Evolutionary conservation across 2,329 filamentous ascomycete species (phyloP).

Genomic region (Fusarium concolor): DNA sequence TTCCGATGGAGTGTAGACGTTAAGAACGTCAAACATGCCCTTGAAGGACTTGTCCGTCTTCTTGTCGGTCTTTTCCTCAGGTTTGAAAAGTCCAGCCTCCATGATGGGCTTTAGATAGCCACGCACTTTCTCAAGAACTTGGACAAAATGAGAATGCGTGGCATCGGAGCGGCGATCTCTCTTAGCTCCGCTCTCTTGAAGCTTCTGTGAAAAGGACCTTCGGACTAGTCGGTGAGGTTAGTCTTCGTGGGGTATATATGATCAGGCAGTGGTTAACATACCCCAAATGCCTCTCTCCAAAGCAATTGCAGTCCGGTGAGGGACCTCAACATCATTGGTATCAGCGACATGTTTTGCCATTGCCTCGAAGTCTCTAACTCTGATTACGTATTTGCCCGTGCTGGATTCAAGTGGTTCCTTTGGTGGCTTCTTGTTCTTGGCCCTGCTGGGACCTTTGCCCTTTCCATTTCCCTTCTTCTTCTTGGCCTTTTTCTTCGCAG

Average conservation of each 20-base stretch:
- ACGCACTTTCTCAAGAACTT: constrained; percentile 37
- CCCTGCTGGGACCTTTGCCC: constrained; percentile 1
- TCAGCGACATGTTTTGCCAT: constrained; percentile 33
- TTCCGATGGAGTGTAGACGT: too few species aligned
- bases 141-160: constrained; percentile 32
- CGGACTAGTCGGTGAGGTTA: constrained; percentile 6
- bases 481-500: not conserved
- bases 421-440: not conserved
- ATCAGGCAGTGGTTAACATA: not conserved
- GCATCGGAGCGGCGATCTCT: constrained; percentile 2
- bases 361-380: constrained; percentile 32
- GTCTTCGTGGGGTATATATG: not conserved
- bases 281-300: constrained; percentile 35
- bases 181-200: not conserved
- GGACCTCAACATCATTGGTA: constrained; percentile 15
- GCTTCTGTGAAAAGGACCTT: constrained; percentile 21
- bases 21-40: too few species aligned
- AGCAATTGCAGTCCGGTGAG: constrained; percentile 15
- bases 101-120: constrained; percentile 31
- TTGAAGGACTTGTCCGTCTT: too few species aligned
- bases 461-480: constrained; percentile 19
- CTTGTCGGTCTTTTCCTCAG: not conserved
- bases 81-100: constrained; percentile 4
- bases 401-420: not conserved
- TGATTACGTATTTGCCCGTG: constrained; percentile 10